Conservation (phyloP, 805 yeast species). For the Saccharomycopsis schoenii region DNA sequence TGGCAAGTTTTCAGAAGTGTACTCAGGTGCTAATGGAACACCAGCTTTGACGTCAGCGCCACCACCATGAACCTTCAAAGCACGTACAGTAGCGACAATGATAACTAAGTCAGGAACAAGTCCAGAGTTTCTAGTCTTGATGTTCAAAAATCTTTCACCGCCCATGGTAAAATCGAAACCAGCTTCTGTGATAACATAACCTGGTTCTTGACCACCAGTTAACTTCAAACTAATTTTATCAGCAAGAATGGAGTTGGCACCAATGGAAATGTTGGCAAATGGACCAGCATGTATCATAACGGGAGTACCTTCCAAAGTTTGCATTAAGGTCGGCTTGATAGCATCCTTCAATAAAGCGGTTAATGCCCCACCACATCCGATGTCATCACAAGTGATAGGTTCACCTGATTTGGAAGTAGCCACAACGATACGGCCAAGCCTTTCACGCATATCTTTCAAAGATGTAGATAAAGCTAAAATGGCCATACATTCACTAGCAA, state of each 20-base stretch:
- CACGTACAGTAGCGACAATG: conserved; percentile 77
- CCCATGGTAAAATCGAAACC: conserved; percentile 91
- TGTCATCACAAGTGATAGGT: conserved; percentile 74
- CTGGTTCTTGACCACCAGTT: conserved; percentile 55
- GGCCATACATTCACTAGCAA: conserved; percentile 83
- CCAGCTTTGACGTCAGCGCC: conserved; percentile 86
- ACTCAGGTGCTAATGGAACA: conserved; percentile 64
- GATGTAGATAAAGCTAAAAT: conserved; percentile 67
- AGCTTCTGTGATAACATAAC: conserved; percentile 80
- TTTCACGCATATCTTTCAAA: conserved; percentile 58
- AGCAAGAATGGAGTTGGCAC: conserved; percentile 77
- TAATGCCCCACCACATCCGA: conserved; percentile 80
- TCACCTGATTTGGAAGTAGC: conserved; percentile 60
- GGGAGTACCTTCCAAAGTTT: conserved; percentile 81
- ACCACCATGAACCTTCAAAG: conserved; percentile 80
- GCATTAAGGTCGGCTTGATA: conserved; percentile 78
- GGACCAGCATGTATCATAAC: conserved; percentile 86
- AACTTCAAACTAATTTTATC: conserved; percentile 74
- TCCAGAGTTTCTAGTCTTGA: conserved; percentile 77
- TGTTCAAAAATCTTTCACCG: conserved; percentile 78
- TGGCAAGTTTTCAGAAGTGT: conserved; percentile 61
- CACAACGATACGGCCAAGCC: conserved; percentile 69
- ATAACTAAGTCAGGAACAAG: conserved; percentile 69
- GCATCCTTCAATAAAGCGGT: conserved; percentile 77
- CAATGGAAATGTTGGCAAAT: conserved; percentile 79